These are phyloP conservation scores for Phoma sp. DNA, from an alignment of 2,329 filamentous ascomycete species.

Conservation along the genomic window DNA sequence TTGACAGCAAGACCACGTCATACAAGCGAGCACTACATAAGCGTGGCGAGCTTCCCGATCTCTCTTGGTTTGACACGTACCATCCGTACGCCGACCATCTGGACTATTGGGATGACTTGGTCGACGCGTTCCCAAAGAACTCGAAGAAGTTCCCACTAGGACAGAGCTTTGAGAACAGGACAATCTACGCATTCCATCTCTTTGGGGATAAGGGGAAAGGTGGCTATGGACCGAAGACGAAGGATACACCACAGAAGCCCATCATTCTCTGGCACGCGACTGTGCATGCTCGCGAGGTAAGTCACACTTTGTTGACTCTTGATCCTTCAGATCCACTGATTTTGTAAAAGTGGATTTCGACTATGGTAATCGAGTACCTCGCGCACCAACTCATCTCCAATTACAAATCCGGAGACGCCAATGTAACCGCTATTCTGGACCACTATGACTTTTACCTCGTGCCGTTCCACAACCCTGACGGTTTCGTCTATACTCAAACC, in stretches of 20 bases:
- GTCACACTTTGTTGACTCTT: slow-evolving; percentile 28
- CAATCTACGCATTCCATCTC: slow-evolving; percentile 39
- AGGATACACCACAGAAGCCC: slow-evolving; percentile 30
- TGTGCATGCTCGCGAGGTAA: slow-evolving; percentile 49
- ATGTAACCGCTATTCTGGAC: slow-evolving; percentile 40
- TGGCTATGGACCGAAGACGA: slow-evolving; percentile 7
- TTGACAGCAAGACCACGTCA: slow-evolving; percentile 16
- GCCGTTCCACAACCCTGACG: slow-evolving; percentile 44
- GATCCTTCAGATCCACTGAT: background rate
- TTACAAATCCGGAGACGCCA: slow-evolving; percentile 34
- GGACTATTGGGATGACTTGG: slow-evolving; percentile 40
- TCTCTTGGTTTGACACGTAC: slow-evolving; percentile 48
- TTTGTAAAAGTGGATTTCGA: slow-evolving; percentile 16
- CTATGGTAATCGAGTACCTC: slow-evolving; percentile 41
- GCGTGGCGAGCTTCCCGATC: slow-evolving; percentile 49
- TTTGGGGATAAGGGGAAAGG: slow-evolving; percentile 32
- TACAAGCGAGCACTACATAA: slow-evolving; percentile 26
- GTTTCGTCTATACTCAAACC: slow-evolving; percentile 45
- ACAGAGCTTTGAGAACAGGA: slow-evolving; percentile 40
- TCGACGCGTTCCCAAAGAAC: slow-evolving; percentile 35
- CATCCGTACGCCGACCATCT: slow-evolving; percentile 42
- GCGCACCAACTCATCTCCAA: slow-evolving; percentile 38
- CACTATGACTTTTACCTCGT: slow-evolving; percentile 45
- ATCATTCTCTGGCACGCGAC: slow-evolving; percentile 45
- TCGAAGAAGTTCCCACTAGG: slow-evolving; percentile 39